Evolutionary conservation across 2,329 filamentous ascomycete species (phyloP), one percentile per base, ranked within the genome.

Genomic region (Nemania abortiva): DNA sequence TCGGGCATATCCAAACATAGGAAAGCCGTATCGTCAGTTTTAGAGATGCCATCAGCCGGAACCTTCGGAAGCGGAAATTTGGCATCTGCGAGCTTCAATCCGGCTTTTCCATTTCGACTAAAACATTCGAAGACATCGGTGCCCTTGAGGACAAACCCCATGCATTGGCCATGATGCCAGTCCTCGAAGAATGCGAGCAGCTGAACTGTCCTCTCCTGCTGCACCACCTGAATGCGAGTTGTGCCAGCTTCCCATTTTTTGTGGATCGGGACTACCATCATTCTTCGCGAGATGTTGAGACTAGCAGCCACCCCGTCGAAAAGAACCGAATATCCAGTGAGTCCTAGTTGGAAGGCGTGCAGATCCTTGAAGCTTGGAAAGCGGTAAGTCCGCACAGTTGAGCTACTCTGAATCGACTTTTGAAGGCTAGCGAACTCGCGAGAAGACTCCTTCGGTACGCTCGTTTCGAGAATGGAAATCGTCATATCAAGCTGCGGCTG

Each of bases 231-330:
- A 7, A 97, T 84, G 42, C 95, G 89, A 9, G 93, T 93, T 45
- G 86, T 87, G n/a, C 86, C 89, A 2, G 94, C 92, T 77, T 97
- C 94, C 93, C 93, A 97, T 80, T 96, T 96, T 82, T 97, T 97
- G 83, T 97, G 92, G 73, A 97, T 95, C 0, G 93, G 93, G 18
- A 97, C 93, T 13, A 97, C 93, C 91, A 95, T 96, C 73, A 93
- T 89, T 57, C 93, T 89, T 34, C 94, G 90, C 1, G 94, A 90
- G 72, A 97, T 97, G 66, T 91, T 90, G 79, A 97, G 93, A 0
- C 89, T 90, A 7, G 87, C 84, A 6, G 93, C 93, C 61, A 92
- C 81, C 6, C 89, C 89, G 77, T 94, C 92, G 73, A 91, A 94
- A 7, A 92, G 82, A 18, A 97, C 93, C 29, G 85, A 85, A 79